A percentile compares a stretch with the other conserved stretches of the same genome.
phyloP scores from a whole-genome alignment of 257 asterid genomes.

The Salvia miltiorrhiza region DNA sequence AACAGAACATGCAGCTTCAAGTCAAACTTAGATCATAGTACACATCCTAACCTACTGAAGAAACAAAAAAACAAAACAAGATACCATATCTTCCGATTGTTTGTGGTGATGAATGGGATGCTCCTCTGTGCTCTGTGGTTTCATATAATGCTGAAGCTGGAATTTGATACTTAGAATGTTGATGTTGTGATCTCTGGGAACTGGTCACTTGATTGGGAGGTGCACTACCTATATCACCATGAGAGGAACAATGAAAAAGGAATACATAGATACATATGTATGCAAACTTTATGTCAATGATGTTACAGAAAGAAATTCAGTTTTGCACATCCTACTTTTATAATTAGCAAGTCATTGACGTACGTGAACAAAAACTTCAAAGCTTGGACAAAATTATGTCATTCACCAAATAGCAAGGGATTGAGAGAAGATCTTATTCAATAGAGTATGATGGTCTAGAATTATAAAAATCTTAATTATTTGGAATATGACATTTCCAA shows the following conservation, averaged over 20 bases:
- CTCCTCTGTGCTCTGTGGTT: constrained; percentile 40
- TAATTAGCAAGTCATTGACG: background rate
- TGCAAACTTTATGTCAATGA: background rate
- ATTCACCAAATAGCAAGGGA: background rate
- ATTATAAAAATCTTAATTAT: background rate
- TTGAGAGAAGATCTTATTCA: background rate
- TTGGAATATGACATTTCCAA: constrained; percentile 3
- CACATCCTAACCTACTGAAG: background rate
- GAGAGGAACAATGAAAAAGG: background rate
- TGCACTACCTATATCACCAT: constrained; percentile 36
- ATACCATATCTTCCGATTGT: constrained; percentile 50
- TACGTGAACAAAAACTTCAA: background rate
- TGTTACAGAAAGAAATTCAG: background rate
- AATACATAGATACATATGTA: background rate
- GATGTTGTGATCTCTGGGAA: constrained; percentile 51
- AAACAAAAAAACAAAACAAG: background rate
- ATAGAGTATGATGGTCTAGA: background rate
- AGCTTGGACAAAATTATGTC: background rate
- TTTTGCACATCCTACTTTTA: background rate
- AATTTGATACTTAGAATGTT: constrained; percentile 54
- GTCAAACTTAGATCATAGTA: background rate
- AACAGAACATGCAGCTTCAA: background rate
- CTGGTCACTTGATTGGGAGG: constrained; percentile 28
- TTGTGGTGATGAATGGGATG: constrained; percentile 33
- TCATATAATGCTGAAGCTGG: constrained; percentile 74